Conservation (phyloP, 768 basidiomycete genomes). For the Tylopilus plumbeoviolaceoides region DNA sequence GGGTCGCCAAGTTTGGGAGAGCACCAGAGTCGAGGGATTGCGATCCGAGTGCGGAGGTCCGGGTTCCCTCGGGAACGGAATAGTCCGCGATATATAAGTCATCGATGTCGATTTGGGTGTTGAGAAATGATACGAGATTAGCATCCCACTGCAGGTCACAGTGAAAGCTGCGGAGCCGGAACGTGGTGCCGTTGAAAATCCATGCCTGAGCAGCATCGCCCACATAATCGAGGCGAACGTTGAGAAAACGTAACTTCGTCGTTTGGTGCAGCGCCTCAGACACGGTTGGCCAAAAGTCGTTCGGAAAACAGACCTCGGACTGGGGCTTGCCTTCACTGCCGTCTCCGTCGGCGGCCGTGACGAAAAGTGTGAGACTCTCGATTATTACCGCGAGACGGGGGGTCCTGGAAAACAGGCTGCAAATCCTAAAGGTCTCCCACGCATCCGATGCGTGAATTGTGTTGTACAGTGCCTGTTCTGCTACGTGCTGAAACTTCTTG, state of each 20-base stretch:
- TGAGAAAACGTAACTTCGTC: conserved; percentile 47
- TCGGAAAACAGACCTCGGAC: conserved; percentile 21
- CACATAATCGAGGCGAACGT: conserved; percentile 37
- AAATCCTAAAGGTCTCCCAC: conserved; percentile 39
- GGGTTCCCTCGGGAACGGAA: conserved; percentile 12
- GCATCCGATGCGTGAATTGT: conserved; percentile 46
- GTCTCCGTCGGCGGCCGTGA: conserved; percentile 23
- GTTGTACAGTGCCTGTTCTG: conserved; percentile 58
- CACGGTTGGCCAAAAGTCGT: conserved; percentile 49
- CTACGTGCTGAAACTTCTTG: conserved; percentile 48
- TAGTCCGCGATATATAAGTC: conserved; percentile 36
- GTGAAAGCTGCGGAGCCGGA: conserved; percentile 56
- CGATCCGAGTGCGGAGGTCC: conserved; percentile 14
- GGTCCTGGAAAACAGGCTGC: conserved; percentile 41
- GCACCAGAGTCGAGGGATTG: conserved; percentile 26
- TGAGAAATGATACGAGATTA: conserved; percentile 40
- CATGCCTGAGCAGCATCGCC: conserved; percentile 31
- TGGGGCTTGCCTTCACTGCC: not conserved
- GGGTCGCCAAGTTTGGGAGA: conserved; percentile 46
- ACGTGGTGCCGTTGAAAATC: conserved; percentile 40
- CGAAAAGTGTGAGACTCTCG: conserved; percentile 49
- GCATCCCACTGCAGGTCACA: conserved; percentile 66
- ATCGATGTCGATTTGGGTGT: conserved; percentile 21
- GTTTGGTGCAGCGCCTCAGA: conserved; percentile 46
- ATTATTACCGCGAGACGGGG: conserved; percentile 51